Percentiles rank a stretch among this genome's conserved stretches.
Evolutionary conservation across 345 rosid species (phyloP).

Genomic region (Populus alba): DNA sequence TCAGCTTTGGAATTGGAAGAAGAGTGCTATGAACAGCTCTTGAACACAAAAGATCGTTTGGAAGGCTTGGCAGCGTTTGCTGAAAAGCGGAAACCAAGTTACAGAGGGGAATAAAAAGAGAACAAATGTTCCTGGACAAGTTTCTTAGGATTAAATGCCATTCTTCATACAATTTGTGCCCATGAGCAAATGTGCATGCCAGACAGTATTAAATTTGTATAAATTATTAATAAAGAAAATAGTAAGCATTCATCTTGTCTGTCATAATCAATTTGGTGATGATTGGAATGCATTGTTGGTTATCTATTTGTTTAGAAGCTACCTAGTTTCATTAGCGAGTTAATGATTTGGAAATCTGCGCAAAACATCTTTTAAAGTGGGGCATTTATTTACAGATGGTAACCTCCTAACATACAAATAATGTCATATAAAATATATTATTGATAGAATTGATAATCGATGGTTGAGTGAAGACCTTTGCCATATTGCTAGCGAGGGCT

Average conservation of each 20-base stretch:
- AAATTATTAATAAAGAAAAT: not conserved
- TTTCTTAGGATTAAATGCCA: not conserved
- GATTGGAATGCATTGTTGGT: not conserved
- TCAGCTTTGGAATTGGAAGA: conserved; percentile 74
- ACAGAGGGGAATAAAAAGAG: conserved; percentile 43
- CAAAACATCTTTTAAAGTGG: not conserved
- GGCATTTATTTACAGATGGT: no score
- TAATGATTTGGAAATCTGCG: not conserved
- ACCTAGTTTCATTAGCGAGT: not conserved
- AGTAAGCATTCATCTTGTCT: not conserved
- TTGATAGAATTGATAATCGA: no score
- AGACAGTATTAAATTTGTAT: not conserved
- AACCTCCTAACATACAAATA: no score
- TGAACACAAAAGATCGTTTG: conserved; percentile 72
- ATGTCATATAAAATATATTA: no score
- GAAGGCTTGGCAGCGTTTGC: conserved; percentile 92
- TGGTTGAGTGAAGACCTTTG: no score
- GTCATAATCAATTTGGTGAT: not conserved
- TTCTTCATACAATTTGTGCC: not conserved
- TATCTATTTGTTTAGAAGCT: not conserved
- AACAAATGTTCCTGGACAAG: not conserved
- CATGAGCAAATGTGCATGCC: not conserved
- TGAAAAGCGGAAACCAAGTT: conserved; percentile 77
- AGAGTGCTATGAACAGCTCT: conserved; percentile 55
- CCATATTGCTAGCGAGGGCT: no score